Conservation (phyloP, 2,329 filamentous ascomycete genomes). For the Colletotrichum acutatum region DNA sequence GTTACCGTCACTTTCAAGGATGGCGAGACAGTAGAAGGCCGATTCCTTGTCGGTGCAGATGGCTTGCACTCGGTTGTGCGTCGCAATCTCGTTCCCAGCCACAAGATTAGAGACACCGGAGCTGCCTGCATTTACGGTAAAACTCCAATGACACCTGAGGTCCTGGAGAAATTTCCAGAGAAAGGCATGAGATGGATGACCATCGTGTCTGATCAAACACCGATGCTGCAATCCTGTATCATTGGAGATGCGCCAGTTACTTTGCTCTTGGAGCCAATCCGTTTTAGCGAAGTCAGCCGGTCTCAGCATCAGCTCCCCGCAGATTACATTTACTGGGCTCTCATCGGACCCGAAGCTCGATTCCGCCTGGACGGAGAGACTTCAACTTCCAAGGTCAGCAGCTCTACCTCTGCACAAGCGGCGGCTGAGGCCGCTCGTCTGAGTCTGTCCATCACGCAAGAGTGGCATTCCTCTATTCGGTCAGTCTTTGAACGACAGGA, state of each 20-base stretch:
- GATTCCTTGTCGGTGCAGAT: constrained; percentile 70
- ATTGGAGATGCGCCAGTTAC: constrained; percentile 68
- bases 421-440: not conserved
- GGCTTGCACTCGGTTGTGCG: constrained; percentile 71
- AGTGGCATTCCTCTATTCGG: constrained; percentile 58
- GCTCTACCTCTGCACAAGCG: not conserved
- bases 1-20: constrained; percentile 70
- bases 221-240: constrained; percentile 64
- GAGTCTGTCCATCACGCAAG: constrained; percentile 49
- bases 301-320: not conserved
- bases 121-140: constrained; percentile 74
- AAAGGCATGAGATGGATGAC: constrained; percentile 75
- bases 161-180: constrained; percentile 64
- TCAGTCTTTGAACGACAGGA: constrained; percentile 69
- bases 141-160: constrained; percentile 64
- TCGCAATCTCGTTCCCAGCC: constrained; percentile 50
- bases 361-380: constrained; percentile 10
- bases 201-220: constrained; percentile 75
- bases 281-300: constrained; percentile 12
- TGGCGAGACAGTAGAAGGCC: constrained; percentile 67
- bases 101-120: constrained; percentile 71
- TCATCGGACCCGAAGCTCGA: constrained; percentile 5
- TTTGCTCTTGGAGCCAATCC: constrained; percentile 60
- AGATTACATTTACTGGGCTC: constrained; percentile 22
- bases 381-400: not conserved